Percentiles rank a stretch among this genome's conserved stretches.
Conservation (phyloP, 2,329 filamentous ascomycete species). For the Epichloe scottii region DNA sequence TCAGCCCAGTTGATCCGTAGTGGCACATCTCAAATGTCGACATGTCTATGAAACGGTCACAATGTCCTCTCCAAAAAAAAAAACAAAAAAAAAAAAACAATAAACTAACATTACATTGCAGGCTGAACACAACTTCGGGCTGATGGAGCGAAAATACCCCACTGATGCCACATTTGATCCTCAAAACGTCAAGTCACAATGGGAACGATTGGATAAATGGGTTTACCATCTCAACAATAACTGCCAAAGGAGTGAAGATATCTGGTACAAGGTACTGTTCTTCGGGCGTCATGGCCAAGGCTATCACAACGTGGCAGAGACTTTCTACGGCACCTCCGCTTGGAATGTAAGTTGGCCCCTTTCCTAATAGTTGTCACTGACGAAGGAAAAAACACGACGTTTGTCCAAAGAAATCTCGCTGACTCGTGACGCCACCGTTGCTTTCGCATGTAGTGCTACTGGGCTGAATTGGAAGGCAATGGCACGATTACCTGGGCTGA, state of each 20-base stretch:
- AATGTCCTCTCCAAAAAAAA: no score
- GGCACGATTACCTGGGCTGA: conserved; percentile 51
- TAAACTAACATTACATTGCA: conserved; percentile 15
- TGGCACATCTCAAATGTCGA: not conserved
- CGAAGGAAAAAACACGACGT: not conserved
- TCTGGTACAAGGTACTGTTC: conserved; percentile 54
- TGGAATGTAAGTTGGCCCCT: conserved; percentile 45
- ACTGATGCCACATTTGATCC: conserved; percentile 33
- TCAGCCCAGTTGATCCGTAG: not conserved
- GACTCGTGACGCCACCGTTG: not conserved
- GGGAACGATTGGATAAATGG: conserved; percentile 51
- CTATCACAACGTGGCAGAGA: conserved; percentile 49
- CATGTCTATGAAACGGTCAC: not conserved
- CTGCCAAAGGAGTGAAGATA: conserved; percentile 25
- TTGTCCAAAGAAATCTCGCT: not conserved
- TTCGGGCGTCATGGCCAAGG: conserved; percentile 61
- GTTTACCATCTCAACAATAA: conserved; percentile 39
- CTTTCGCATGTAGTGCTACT: conserved; percentile 41
- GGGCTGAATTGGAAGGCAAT: conserved; percentile 52
- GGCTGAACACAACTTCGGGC: conserved; percentile 50
- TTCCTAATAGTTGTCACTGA: not conserved
- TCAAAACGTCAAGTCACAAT: conserved; percentile 38
- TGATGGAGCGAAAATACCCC: conserved; percentile 50
- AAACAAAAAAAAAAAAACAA: no score
- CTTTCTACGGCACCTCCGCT: conserved; percentile 52